Base-by-base conservation (phyloP, 2,329 filamentous ascomycete genomes). In the Scortechinia acanthostroma region DNA sequence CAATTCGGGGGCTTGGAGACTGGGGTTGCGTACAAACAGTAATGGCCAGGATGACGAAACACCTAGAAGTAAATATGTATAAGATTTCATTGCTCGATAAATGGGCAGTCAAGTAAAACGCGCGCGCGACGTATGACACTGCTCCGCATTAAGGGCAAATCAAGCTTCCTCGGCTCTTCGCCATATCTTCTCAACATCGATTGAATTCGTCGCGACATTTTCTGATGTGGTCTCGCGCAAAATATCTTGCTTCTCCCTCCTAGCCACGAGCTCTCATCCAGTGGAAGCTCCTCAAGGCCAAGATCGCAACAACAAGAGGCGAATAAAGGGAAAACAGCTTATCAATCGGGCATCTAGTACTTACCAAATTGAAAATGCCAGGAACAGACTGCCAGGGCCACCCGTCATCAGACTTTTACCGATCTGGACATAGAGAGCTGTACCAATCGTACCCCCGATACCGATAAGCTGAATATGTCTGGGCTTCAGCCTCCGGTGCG, bases 391-490 rank as follows among this genome's bases (percentile, higher is more conserved):
- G 42, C 61, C 69, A 6, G 73, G 71, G 16, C 73, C 73, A 40
- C 67, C 73, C 42, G 63, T 62, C 49, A 63, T 62, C 20, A 77
- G 62, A 47, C 77, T 79, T 50, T 65, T 65, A 46, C 79, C 78
- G 50, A 85, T 83, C 53, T 69, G 76, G 54, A 82, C 73, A 60
- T 82, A 82, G 45, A 81, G 64, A 2, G 74, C 74, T 2, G 73
- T 77, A 45, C 73, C 73, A 49, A 79, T 77, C 45, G 74, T 75
- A 42, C 75, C 75, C 22, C 75, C 76, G 52, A 78, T 71, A 30
- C 25, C 78, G 54, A 59, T 61, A 5, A 59, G 47, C 47, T 62
- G 55, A 42, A 64, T 60, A 35, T 62, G 60, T 48, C 65, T 58
- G 35, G 64, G 63, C 46, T 58, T 56, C 4, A 69, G 55, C 47